Conservation (phyloP, 495 filamentous ascomycete genomes). For the Penicillium manginii region DNA sequence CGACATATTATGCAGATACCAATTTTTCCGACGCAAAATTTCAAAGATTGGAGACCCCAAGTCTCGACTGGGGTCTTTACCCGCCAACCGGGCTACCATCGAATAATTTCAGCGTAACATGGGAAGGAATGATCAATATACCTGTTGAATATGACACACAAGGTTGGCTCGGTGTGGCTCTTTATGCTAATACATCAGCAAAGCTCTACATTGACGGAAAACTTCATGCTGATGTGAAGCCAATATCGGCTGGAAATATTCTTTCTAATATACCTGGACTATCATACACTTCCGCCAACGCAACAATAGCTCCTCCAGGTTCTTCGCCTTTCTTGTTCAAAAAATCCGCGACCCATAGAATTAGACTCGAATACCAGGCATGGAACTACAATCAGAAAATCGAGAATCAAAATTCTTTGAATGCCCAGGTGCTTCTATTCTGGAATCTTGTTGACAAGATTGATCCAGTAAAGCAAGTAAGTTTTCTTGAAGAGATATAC, state of each 20-base stretch:
- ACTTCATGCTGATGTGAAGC: constrained; percentile 11
- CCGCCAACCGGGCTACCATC: constrained; percentile 42
- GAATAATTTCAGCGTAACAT: constrained; percentile 48
- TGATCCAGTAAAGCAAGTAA: constrained; percentile 16
- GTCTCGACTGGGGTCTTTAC: constrained; percentile 46
- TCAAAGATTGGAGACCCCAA: constrained; percentile 36
- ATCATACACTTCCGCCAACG: constrained; percentile 34
- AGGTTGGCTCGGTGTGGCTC: constrained; percentile 34
- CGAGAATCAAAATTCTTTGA: constrained; percentile 45
- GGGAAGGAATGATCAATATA: constrained; percentile 41
- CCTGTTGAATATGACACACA: constrained; percentile 38
- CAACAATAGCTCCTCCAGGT: constrained; percentile 37
- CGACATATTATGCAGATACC: constrained; percentile 45
- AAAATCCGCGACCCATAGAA: constrained; percentile 33
- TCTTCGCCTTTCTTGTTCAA: constrained; percentile 40
- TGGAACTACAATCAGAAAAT: constrained; percentile 46
- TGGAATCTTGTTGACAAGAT: constrained; percentile 51
- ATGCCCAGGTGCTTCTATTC: constrained; percentile 46
- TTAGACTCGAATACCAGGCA: constrained; percentile 49
- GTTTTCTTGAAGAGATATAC: not conserved
- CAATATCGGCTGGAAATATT: constrained; percentile 20
- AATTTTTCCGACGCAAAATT: constrained; percentile 36
- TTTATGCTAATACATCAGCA: constrained; percentile 42
- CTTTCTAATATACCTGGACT: constrained; percentile 30
- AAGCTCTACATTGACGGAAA: constrained; percentile 39